Evolutionary conservation across 176 grass and related monocot genomes (phyloP).

Genomic region (Carex kokanica): DNA sequence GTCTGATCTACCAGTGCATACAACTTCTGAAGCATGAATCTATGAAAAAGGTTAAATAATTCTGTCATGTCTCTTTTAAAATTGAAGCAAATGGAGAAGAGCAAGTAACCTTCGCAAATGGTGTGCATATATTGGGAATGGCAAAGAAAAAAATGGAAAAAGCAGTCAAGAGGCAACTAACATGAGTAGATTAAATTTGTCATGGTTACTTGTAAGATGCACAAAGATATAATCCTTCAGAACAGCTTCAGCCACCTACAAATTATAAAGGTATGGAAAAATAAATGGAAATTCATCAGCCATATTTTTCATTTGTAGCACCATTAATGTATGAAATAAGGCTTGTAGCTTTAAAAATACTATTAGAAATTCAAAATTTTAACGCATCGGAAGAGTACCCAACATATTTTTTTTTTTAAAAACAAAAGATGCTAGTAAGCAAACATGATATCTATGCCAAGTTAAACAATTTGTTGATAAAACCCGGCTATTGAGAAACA

Average conservation of each 20-base stretch:
- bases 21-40: conserved; percentile 99
- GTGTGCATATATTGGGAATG: background rate
- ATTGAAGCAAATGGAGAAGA: background rate
- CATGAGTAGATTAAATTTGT: conserved; percentile 91
- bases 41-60: conserved; percentile 40
- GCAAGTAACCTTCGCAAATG: conserved; percentile 26
- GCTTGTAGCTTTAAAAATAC: background rate
- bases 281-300: background rate
- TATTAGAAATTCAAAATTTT: background rate
- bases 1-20: conserved; percentile 94
- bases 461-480: background rate
- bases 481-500: conserved; percentile 3
- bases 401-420: background rate
- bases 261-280: conserved; percentile 15
- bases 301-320: background rate
- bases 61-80: conserved; percentile 14
- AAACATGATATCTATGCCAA: background rate
- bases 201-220: conserved; percentile 64
- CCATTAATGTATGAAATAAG: background rate
- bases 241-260: conserved; percentile 95
- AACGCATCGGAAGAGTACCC: background rate
- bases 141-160: background rate
- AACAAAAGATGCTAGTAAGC: background rate
- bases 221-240: conserved; percentile 80
- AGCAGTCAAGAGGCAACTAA: conserved; percentile 39